A percentile compares a stretch with the other conserved stretches of the same genome.
phyloP scores from a whole-genome alignment of 2,329 filamentous ascomycete species.

The Falciphora oryzae region DNA sequence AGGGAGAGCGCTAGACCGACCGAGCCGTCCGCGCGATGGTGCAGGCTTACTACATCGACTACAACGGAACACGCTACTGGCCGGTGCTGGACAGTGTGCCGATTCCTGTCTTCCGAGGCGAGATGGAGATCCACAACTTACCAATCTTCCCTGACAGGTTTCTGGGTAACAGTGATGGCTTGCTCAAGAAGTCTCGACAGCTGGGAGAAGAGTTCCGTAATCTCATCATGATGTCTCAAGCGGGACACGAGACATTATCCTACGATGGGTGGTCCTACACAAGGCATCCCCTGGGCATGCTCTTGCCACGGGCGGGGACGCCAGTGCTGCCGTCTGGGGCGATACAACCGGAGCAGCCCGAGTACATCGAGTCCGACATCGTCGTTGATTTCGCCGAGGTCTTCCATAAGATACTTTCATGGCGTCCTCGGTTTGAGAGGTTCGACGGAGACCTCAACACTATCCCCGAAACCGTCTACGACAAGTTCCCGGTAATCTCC shows the following conservation, averaged over 20 bases:
- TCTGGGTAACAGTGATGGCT: conserved; percentile 26
- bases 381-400: conserved; percentile 21
- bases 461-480: too few species aligned
- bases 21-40: too few species aligned
- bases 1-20: too few species aligned
- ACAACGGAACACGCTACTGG: conserved; percentile 32
- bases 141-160: conserved; percentile 34
- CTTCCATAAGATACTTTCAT: conserved; percentile 4
- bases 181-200: conserved; percentile 21
- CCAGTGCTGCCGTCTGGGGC: background rate
- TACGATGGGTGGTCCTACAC: conserved; percentile 37
- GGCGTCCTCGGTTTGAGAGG: too few species aligned
- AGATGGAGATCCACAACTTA: conserved; percentile 31
- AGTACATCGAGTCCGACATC: conserved; percentile 20
- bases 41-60: conserved; percentile 33
- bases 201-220: conserved; percentile 14
- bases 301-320: background rate
- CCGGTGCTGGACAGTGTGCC: conserved; percentile 31
- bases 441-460: too few species aligned
- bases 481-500: too few species aligned
- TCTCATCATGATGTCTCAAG: conserved; percentile 20
- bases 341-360: background rate
- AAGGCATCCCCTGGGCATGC: conserved; percentile 23
- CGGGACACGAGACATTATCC: conserved; percentile 26
- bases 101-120: conserved; percentile 30